Conservation (phyloP, 2,329 filamentous ascomycete genomes). For the Calonectria fujianensis region DNA sequence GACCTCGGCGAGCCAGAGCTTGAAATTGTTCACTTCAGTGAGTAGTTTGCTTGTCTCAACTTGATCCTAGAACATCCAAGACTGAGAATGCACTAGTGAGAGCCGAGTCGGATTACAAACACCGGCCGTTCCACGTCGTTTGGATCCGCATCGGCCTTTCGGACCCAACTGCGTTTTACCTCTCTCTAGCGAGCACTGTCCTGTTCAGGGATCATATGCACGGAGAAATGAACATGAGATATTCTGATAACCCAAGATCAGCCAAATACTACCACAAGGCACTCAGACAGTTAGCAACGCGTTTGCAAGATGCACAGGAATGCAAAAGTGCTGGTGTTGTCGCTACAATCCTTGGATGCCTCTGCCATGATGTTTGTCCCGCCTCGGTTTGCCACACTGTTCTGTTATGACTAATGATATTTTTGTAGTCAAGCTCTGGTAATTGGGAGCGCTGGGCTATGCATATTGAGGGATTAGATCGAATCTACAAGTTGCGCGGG, state of each 20-base stretch:
- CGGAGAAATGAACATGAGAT: not conserved
- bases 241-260: not conserved
- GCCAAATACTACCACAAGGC: slow-evolving; percentile 14
- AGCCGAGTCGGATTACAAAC: slow-evolving; percentile 15
- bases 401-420: not conserved
- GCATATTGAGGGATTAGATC: not conserved
- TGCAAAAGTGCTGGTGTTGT: slow-evolving; percentile 6
- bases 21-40: slow-evolving; percentile 29
- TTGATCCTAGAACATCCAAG: not conserved
- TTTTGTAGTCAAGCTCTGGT: not conserved
- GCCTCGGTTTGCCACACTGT: too few species aligned
- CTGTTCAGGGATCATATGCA: not conserved
- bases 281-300: not conserved
- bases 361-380: slow-evolving; percentile 5
- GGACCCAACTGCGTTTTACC: slow-evolving; percentile 15
- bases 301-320: not conserved
- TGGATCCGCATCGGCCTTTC: slow-evolving; percentile 29
- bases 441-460: slow-evolving; percentile 18
- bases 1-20: slow-evolving; percentile 11
- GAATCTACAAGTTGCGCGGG: not conserved
- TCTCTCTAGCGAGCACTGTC: not conserved
- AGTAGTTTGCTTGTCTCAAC: not conserved
- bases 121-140: slow-evolving; percentile 13
- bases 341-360: slow-evolving; percentile 5
- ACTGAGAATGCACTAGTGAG: not conserved